Percentiles rank a stretch among this genome's conserved stretches.
phyloP scores from a whole-genome alignment of 352 stramenopile genomes.

The Globisporangium mamillatum region DNA sequence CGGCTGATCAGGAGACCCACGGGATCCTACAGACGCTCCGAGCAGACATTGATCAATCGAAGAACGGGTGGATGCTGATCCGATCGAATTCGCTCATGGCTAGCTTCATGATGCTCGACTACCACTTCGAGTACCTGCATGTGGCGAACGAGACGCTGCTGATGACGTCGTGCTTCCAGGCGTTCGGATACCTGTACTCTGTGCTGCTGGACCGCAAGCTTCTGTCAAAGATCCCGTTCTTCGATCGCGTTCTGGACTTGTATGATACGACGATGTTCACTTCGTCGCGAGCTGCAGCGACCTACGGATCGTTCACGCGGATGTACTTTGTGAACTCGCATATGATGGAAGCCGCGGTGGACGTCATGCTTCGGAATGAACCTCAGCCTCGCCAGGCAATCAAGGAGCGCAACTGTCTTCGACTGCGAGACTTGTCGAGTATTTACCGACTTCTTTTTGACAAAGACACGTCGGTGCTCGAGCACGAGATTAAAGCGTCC shows the following conservation, averaged over 20 bases:
- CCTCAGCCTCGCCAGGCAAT: slow-evolving; percentile 9
- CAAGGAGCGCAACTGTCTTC: slow-evolving; percentile 23
- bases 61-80: slow-evolving; percentile 6
- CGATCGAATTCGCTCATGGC: slow-evolving; percentile 31
- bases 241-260: slow-evolving; percentile 25
- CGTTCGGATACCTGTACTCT: slow-evolving; percentile 30
- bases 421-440: slow-evolving; percentile 24
- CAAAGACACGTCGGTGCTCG: slow-evolving; percentile 24
- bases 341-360: slow-evolving; percentile 22
- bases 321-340: slow-evolving; percentile 27
- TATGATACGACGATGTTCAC: slow-evolving; percentile 31
- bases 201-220: slow-evolving; percentile 20
- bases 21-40: slow-evolving; percentile 1
- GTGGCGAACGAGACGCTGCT: slow-evolving; percentile 22
- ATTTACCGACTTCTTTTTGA: slow-evolving; percentile 23
- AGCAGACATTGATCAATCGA: slow-evolving; percentile 13
- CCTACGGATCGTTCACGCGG: slow-evolving; percentile 22
- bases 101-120: slow-evolving; percentile 23
- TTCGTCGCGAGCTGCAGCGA: slow-evolving; percentile 21
- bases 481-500: neutral
- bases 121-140: slow-evolving; percentile 25
- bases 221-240: slow-evolving; percentile 17
- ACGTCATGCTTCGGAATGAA: slow-evolving; percentile 21
- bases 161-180: slow-evolving; percentile 22
- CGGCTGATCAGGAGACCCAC: slow-evolving; percentile 18